Base-by-base conservation (phyloP, 2,329 filamentous ascomycete species). In the Fusarium lyarnte region DNA sequence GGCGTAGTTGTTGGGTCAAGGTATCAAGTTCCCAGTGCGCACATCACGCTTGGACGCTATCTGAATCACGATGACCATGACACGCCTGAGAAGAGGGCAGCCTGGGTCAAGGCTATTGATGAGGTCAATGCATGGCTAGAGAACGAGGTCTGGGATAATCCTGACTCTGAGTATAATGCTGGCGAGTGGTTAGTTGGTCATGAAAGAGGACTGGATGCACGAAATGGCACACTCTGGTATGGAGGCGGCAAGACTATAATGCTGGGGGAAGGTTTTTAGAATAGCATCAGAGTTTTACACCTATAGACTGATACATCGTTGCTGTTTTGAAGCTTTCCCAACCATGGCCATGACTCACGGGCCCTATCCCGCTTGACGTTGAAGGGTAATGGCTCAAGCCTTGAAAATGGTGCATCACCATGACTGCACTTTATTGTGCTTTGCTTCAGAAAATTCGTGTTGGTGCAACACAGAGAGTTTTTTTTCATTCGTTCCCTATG, bases 151-250 rank as follows among this genome's bases (percentile, higher is more conserved):
- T 97, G 94, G 93, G 88, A 89, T 25, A 83, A 81, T 42, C 75
- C 80, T 29, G 82, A 78, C 51, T 83, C 79, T 13, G 81, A 82
- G 16, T 82, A 85, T 39, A 79, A 85, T 5, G 91, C 85, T 5
- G 91, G 92, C 0, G 92, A 96, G 78, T 98, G 95, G 94, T 84
- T 93, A 29, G 90, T 98, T n/a, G 95, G 95, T 0, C 89, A 97
- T 76, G 94, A 95, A 80, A 92, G 86, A 75, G 95, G 95, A 0
- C 82, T 98, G 60, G 93, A 95, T 77, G 90, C 90, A 65, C 88
- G 93, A 47, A 89, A 87, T 71, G 95, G 95, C 0, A 85, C 87
- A 10, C 82, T 97, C 47, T 98, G 95, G 94, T 98, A 97, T 83
- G 95, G 92, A 39, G 93, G 91, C 31, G 95, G 95, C 2, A 87